These are phyloP conservation scores for Stevia rebaudiana DNA, from an alignment of 140 eudicot genomes.

Conservation along the genomic window DNA sequence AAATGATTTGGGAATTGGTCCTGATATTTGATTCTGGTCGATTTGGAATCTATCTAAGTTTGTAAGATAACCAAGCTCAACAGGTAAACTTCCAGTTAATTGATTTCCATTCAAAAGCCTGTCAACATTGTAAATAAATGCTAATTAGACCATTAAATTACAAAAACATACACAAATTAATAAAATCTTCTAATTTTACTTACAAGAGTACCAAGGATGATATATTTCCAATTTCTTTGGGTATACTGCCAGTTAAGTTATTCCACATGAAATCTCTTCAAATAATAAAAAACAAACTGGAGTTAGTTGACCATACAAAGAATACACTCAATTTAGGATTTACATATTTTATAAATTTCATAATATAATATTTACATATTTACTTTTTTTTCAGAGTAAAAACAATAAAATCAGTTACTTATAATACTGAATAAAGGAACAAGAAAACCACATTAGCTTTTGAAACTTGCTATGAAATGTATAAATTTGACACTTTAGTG, in stretches of 20 bases:
- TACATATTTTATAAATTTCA: not conserved
- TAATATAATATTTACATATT: not conserved
- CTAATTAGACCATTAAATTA: not conserved
- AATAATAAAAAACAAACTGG: not conserved
- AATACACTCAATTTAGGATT: not conserved
- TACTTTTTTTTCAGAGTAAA: not conserved
- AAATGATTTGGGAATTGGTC: constrained; percentile 66
- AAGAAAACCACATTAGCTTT: not conserved
- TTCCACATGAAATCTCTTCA: constrained; percentile 87
- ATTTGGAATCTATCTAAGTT: constrained; percentile 60
- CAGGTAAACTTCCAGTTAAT: constrained; percentile 66
- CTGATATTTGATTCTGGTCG: constrained; percentile 71
- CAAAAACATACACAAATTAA: not conserved
- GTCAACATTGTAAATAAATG: constrained; percentile 19
- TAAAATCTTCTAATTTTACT: constrained; percentile 14
- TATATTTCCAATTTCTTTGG: constrained; percentile 66
- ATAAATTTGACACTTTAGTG: not conserved
- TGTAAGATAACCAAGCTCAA: constrained; percentile 65
- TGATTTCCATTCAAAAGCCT: constrained; percentile 74
- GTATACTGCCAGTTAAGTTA: constrained; percentile 55
- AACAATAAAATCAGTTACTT: not conserved
- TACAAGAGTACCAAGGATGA: constrained; percentile 59
- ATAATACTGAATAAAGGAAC: not conserved
- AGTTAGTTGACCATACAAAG: constrained; percentile 6
- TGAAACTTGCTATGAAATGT: not conserved